A percentile compares a stretch with the other conserved stretches of the same genome.
These are phyloP conservation scores for Candida insectalens DNA, from an alignment of 805 yeast species.

Conservation along the genomic window DNA sequence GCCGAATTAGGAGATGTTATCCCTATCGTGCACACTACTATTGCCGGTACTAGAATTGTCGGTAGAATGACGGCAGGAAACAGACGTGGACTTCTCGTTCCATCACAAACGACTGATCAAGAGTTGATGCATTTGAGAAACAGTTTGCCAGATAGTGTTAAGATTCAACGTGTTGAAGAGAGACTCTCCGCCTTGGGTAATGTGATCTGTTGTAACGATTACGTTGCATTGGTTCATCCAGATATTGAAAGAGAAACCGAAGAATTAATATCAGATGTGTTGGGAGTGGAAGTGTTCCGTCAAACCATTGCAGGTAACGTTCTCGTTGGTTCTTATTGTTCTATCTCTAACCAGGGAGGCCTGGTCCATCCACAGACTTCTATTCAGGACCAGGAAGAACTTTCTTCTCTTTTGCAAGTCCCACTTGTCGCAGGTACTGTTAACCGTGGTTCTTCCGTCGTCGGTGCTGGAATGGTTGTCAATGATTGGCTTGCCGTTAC, in stretches of 20 bases:
- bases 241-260: constrained; percentile 99
- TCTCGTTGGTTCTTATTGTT: constrained; percentile 91
- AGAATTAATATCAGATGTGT: constrained; percentile 93
- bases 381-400: constrained; percentile 96
- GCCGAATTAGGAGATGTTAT: constrained; percentile 94
- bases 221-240: constrained; percentile 98
- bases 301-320: constrained; percentile 99
- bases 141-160: constrained; percentile 89
- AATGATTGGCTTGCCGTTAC: constrained; percentile 97
- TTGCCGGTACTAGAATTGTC: constrained; percentile 95
- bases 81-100: constrained; percentile 94
- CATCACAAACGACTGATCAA: constrained; percentile 96
- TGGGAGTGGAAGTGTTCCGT: constrained; percentile 98
- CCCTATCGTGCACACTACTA: constrained; percentile 95
- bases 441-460: constrained; percentile 94
- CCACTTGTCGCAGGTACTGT: constrained; percentile 98
- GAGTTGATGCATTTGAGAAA: constrained; percentile 96
- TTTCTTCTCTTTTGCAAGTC: constrained; percentile 88
- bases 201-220: constrained; percentile 97
- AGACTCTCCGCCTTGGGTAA: constrained; percentile 94
- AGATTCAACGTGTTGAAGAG: constrained; percentile 97
- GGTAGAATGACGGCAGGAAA: constrained; percentile 99
- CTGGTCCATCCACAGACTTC: constrained; percentile 96
- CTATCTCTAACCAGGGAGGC: constrained; percentile 95
- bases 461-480: constrained; percentile 98